These are phyloP conservation scores for Pochonia chlamydosporia DNA, from an alignment of 2,329 filamentous ascomycete genomes.

Conservation along the genomic window DNA sequence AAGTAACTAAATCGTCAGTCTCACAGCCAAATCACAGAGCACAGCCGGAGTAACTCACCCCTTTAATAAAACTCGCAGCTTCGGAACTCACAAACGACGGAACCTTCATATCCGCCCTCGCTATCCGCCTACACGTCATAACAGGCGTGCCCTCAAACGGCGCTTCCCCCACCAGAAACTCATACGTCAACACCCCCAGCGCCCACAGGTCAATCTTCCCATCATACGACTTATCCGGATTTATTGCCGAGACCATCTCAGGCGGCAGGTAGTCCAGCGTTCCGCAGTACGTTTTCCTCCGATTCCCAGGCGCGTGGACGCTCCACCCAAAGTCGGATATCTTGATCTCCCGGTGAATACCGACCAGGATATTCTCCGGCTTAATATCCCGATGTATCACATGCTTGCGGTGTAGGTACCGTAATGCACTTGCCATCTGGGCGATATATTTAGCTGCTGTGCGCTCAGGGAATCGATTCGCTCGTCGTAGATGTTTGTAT, in stretches of 20 bases:
- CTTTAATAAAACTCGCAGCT: slow-evolving; percentile 14
- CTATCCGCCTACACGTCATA: slow-evolving; percentile 15
- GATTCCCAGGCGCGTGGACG: slow-evolving; percentile 18
- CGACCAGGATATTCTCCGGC: slow-evolving; percentile 28
- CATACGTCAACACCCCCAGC: slow-evolving; percentile 19
- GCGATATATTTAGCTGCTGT: slow-evolving; percentile 66
- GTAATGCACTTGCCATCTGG: slow-evolving; percentile 52
- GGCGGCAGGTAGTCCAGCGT: slow-evolving; percentile 23
- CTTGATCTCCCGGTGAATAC: slow-evolving; percentile 21
- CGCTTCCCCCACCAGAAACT: slow-evolving; percentile 17
- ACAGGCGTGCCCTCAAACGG: slow-evolving; percentile 17
- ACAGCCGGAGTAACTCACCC: slow-evolving; percentile 7
- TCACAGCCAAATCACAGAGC: background rate
- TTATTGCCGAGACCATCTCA: slow-evolving; percentile 16
- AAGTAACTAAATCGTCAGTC: slow-evolving; percentile 11
- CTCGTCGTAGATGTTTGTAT: slow-evolving; percentile 64
- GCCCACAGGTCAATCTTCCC: slow-evolving; percentile 17
- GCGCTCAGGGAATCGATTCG: slow-evolving; percentile 60
- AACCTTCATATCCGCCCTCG: slow-evolving; percentile 15
- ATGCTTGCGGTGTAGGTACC: slow-evolving; percentile 23
- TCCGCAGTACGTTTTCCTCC: slow-evolving; percentile 18
- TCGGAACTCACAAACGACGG: slow-evolving; percentile 13
- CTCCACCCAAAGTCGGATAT: slow-evolving; percentile 23
- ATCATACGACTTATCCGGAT: slow-evolving; percentile 8
- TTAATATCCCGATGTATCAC: slow-evolving; percentile 26